Evolutionary conservation across 345 rosid genomes (phyloP).

Genomic region (Sisymbrium irio): DNA sequence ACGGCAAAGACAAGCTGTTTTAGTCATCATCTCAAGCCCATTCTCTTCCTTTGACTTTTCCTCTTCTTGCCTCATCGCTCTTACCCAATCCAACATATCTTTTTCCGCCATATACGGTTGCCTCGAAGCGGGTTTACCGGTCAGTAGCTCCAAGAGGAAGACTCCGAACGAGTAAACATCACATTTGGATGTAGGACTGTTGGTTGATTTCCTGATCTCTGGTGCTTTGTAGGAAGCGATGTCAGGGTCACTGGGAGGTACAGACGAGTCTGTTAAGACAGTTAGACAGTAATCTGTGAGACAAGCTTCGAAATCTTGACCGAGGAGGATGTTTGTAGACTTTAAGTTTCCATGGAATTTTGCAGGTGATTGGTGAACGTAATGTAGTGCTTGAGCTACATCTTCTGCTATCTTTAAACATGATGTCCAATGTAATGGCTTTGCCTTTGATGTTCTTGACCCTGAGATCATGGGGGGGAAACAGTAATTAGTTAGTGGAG

Average conservation of each 20-base stretch:
- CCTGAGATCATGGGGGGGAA: slow-evolving; percentile 37
- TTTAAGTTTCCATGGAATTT: slow-evolving; percentile 80
- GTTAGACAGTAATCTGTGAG: slow-evolving; percentile 79
- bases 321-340: slow-evolving; percentile 80
- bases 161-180: slow-evolving; percentile 88
- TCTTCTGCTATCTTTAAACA: slow-evolving; percentile 96
- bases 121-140: slow-evolving; percentile 68
- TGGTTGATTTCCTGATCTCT: slow-evolving; percentile 57
- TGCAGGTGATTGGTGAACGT: slow-evolving; percentile 70
- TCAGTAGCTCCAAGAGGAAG: slow-evolving; percentile 69
- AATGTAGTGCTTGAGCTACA: slow-evolving; percentile 74
- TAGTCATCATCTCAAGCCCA: slow-evolving; percentile 72
- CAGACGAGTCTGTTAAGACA: slow-evolving; percentile 51
- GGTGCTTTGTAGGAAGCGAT: slow-evolving; percentile 76
- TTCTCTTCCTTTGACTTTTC: slow-evolving; percentile 46
- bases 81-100: slow-evolving; percentile 78
- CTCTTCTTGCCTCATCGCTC: slow-evolving; percentile 56
- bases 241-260: slow-evolving; percentile 40
- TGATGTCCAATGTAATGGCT: slow-evolving; percentile 94
- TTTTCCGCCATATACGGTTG: slow-evolving; percentile 66
- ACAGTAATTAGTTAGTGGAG: not conserved
- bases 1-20: slow-evolving; percentile 75
- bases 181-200: slow-evolving; percentile 52
- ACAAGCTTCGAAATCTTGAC: slow-evolving; percentile 84
- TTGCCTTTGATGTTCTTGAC: slow-evolving; percentile 73